Conservation (phyloP, 75 land plant genomes). For the Picea sitchensis region DNA sequence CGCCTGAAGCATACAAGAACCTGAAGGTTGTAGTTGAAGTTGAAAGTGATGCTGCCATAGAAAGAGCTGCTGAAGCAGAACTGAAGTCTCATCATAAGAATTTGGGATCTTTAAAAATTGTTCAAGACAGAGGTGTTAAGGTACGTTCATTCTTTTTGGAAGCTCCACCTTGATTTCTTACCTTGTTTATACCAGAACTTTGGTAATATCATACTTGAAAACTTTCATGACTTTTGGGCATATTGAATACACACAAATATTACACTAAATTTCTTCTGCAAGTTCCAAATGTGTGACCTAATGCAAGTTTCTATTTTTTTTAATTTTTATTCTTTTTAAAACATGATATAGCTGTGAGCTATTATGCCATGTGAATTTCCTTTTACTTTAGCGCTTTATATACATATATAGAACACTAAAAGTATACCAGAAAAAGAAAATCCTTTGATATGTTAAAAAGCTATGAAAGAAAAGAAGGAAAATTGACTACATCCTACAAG, state of each 20-base stretch:
- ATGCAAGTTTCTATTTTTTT: too few species aligned
- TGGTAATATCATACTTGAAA: neutral
- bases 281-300: neutral
- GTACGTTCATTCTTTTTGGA: slow-evolving; percentile 26
- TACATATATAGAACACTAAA: neutral
- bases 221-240: neutral
- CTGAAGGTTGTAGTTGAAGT: slow-evolving; percentile 77
- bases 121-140: slow-evolving; percentile 72
- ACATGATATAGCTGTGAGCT: neutral
- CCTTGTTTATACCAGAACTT: neutral
- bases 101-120: slow-evolving; percentile 66
- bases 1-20: slow-evolving; percentile 73
- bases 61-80: slow-evolving; percentile 72
- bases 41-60: slow-evolving; percentile 44
- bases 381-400: neutral
- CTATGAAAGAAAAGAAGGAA: slow-evolving; percentile 3
- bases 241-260: neutral
- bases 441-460: neutral
- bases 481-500: neutral
- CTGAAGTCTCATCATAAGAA: slow-evolving; percentile 76
- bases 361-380: neutral
- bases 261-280: neutral
- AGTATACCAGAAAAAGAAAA: neutral
- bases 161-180: slow-evolving; percentile 1
- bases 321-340: too few species aligned